A percentile compares a stretch with the other conserved stretches of the same genome.
phyloP scores from a whole-genome alignment of 306 rosid genomes.

The Ammopiptanthus mongolicus region DNA sequence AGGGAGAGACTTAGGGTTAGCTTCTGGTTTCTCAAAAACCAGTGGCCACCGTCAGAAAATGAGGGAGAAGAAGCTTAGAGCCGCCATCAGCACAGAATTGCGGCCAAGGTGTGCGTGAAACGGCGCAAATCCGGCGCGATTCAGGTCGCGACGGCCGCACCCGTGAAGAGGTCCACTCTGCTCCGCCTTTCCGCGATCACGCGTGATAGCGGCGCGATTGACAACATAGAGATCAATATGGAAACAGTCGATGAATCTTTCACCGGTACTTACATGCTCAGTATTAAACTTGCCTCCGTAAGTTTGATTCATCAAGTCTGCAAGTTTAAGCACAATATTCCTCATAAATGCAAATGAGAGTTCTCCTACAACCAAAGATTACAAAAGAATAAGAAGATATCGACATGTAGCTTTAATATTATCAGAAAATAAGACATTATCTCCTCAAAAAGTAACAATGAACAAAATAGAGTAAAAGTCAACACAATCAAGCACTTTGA shows the following conservation, averaged over 20 bases:
- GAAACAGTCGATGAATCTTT: not conserved
- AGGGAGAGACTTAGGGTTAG: too few species aligned
- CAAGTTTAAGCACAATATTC: constrained; percentile 68
- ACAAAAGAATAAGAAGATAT: constrained; percentile 15
- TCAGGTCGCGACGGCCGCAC: too few species aligned
- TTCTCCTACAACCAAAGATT: constrained; percentile 53
- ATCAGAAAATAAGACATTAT: not conserved
- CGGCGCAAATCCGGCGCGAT: too few species aligned
- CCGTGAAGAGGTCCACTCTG: too few species aligned
- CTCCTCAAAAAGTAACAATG: not conserved
- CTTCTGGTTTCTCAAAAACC: too few species aligned
- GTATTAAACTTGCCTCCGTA: constrained; percentile 28
- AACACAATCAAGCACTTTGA: constrained; percentile 1
- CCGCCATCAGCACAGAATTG: too few species aligned
- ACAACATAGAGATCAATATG: not conserved
- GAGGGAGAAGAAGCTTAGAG: too few species aligned
- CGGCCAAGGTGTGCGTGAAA: too few species aligned
- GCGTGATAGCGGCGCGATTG: too few species aligned
- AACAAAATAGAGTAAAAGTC: not conserved
- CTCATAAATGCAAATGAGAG: constrained; percentile 52
- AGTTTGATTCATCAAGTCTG: constrained; percentile 49
- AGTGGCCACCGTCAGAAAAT: too few species aligned
- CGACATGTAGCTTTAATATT: not conserved
- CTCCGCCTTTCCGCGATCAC: too few species aligned
- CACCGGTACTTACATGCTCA: constrained; percentile 55